Conservation (phyloP, 495 filamentous ascomycete species). For the Aspergillus heteromorphus region DNA sequence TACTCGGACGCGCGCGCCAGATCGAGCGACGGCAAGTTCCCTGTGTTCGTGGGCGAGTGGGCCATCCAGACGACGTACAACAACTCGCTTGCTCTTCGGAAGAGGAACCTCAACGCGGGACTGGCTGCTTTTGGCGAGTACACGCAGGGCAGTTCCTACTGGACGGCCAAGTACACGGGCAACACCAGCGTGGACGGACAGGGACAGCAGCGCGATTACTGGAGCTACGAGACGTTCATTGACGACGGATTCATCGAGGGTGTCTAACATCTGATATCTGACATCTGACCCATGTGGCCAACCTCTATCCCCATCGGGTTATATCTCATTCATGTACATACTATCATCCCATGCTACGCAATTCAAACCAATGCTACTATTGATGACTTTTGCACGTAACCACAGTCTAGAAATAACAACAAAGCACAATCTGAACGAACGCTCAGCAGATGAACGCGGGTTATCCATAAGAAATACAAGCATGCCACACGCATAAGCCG, state of each 20-base stretch:
- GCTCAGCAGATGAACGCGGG: too few species aligned
- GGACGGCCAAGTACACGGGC: slow-evolving; percentile 24
- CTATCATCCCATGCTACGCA: too few species aligned
- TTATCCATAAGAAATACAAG: too few species aligned
- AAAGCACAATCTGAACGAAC: not conserved
- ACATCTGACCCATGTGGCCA: too few species aligned
- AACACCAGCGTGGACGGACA: slow-evolving; percentile 18
- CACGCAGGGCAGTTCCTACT: slow-evolving; percentile 21
- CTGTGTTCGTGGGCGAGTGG: slow-evolving; percentile 30
- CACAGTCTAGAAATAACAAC: not conserved
- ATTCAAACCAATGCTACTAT: not conserved
- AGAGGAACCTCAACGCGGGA: slow-evolving; percentile 19
- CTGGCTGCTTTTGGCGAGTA: slow-evolving; percentile 18
- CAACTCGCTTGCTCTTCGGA: slow-evolving; percentile 22
- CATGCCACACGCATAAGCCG: too few species aligned
- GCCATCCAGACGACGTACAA: slow-evolving; percentile 18
- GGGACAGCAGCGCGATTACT: slow-evolving; percentile 24
- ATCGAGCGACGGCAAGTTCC: slow-evolving; percentile 24
- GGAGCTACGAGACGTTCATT: slow-evolving; percentile 21
- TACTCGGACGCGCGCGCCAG: slow-evolving; percentile 15
- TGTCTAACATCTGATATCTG: too few species aligned
- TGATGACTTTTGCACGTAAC: not conserved
- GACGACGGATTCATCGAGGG: slow-evolving; percentile 5
- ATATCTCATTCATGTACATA: not conserved
- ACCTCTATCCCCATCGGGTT: too few species aligned